Base-by-base conservation (phyloP, 2,329 filamentous ascomycete species). In the Arthroderma sp. region DNA sequence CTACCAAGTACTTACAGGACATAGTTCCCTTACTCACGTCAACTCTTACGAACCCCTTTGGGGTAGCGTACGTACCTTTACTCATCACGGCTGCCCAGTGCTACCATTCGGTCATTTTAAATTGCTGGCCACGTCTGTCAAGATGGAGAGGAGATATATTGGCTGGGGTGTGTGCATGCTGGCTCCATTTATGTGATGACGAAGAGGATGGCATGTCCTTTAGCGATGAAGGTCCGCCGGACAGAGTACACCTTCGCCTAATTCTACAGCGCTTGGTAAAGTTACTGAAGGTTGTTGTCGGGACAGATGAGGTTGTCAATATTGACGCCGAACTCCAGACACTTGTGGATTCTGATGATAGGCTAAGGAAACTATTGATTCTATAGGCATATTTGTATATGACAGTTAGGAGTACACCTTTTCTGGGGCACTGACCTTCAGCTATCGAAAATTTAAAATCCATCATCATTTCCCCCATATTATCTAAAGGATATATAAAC, bases 21-120 rank as follows among this genome's bases (percentile, higher is more conserved):
- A 70, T 91, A 6, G 67, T 95, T 0, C 82, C 86, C 0, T 76
- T 91, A 61, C 70, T 88, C 8, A 81, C 81, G 1, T 73, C 76
- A 39, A 79, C 85, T 8, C 73, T 95, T 56, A 77, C 80, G 1
- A 83, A 90, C 65, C 83, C 87, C 0, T 88, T 93, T 66, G 78
- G 79, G 0, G 72, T 79, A 8, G 75, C 78, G 1, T 75, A 80
- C 60, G 74, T 79, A 0, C 71, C 76, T 0, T 72, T 84, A 1
- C 70, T 89, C 1, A 56, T 76, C 0, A 74, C 79, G 0, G 78
- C 82, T 0, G 68, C 78, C 2, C 67, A 74, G 17, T 77, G 82
- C 0, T 64, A 88, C 21, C 77, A 82, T 55, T 71, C 74, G 0
- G 72, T 85, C 13, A 72, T 94, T 9, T 63, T 77, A 11, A 83